A percentile compares a stretch with the other conserved stretches of the same genome.
Conservation (phyloP, 345 rosid genomes). For the Melaleuca quinquenervia region DNA sequence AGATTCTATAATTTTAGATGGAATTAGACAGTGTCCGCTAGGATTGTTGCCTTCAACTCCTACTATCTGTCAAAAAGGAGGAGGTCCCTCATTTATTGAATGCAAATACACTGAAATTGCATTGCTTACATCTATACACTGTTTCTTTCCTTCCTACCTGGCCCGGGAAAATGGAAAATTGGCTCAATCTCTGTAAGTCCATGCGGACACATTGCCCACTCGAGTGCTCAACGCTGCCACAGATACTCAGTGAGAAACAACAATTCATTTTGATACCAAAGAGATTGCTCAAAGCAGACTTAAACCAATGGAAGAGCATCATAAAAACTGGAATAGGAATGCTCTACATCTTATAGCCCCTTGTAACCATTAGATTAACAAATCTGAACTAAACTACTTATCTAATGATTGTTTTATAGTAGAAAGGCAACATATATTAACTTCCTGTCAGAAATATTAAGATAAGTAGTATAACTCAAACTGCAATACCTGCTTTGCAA, state of each 20-base stretch:
- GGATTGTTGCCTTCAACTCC: slow-evolving; percentile 90
- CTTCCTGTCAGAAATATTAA: neutral
- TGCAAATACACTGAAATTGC: neutral
- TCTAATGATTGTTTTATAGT: neutral
- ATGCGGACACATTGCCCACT: slow-evolving; percentile 79
- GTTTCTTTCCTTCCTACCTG: slow-evolving; percentile 41
- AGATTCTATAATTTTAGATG: slow-evolving; percentile 60
- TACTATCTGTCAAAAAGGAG: slow-evolving; percentile 49
- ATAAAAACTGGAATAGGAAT: neutral
- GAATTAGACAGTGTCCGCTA: slow-evolving; percentile 87
- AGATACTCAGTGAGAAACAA: neutral
- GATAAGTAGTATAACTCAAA: neutral
- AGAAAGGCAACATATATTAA: neutral
- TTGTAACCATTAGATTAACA: neutral
- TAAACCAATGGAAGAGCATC: neutral
- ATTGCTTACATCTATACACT: neutral
- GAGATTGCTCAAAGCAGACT: neutral
- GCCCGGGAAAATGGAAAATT: slow-evolving; percentile 88
- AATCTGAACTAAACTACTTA: neutral
- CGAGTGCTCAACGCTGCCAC: slow-evolving; percentile 60
- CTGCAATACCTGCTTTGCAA: slow-evolving; percentile 75
- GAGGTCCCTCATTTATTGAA: neutral
- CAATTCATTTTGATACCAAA: neutral
- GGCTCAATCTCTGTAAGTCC: slow-evolving; percentile 54
- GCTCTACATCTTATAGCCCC: neutral